These are phyloP conservation scores for Margaritispora aquatica DNA, from an alignment of 495 filamentous ascomycete genomes.

Conservation along the genomic window DNA sequence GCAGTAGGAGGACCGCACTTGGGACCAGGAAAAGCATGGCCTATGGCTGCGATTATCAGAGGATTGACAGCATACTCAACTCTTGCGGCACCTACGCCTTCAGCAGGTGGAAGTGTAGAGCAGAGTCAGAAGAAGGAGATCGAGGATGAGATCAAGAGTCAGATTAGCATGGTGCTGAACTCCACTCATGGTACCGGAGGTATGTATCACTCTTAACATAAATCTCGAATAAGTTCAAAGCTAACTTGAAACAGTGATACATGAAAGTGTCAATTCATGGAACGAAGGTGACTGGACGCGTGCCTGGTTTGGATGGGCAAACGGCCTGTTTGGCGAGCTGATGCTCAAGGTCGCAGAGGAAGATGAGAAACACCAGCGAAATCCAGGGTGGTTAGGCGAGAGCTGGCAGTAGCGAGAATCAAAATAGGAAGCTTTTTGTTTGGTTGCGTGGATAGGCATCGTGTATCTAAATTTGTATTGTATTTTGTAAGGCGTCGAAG, in stretches of 20 bases:
- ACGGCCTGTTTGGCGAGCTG: conserved; percentile 53
- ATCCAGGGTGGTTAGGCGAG: background rate
- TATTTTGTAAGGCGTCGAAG: background rate
- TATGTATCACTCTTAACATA: background rate
- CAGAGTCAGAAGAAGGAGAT: conserved; percentile 40
- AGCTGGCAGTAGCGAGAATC: background rate
- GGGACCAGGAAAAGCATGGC: conserved; percentile 85
- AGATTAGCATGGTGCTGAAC: conserved; percentile 62
- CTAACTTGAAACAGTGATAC: background rate
- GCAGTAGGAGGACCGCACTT: conserved; percentile 84
- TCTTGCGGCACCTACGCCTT: conserved; percentile 7
- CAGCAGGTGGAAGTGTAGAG: conserved; percentile 19
- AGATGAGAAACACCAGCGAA: background rate
- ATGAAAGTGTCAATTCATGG: conserved; percentile 4
- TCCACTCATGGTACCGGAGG: conserved; percentile 62
- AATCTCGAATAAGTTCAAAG: background rate
- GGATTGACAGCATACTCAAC: conserved; percentile 63
- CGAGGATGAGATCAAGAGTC: conserved; percentile 70
- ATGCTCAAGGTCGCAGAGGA: conserved; percentile 1
- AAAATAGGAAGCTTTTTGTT: background rate
- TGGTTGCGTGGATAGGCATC: background rate
- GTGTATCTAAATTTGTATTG: background rate
- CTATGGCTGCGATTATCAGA: conserved; percentile 86
- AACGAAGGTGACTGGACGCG: conserved; percentile 49
- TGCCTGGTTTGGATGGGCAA: conserved; percentile 66